A percentile compares a stretch with the other conserved stretches of the same genome.
Evolutionary conservation across 805 yeast species (phyloP).

Genomic region (Teunomyces funiuensis): DNA sequence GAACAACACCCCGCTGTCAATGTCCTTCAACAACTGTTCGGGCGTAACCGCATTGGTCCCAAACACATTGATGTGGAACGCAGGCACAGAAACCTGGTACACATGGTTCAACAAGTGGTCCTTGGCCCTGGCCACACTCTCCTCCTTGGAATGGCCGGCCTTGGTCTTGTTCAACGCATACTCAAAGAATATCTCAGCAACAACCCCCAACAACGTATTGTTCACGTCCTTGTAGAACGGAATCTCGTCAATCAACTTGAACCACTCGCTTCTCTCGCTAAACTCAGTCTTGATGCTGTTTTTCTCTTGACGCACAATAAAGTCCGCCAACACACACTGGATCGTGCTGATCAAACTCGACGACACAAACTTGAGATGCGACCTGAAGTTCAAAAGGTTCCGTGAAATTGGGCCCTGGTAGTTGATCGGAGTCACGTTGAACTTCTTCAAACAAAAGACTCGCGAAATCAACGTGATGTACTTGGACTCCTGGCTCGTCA

Average conservation of each 20-base stretch:
- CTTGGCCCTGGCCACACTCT: slow-evolving; percentile 23
- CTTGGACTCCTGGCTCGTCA: slow-evolving; percentile 42
- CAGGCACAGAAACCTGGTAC: slow-evolving; percentile 36
- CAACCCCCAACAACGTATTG: slow-evolving; percentile 62
- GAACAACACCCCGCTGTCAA: slow-evolving; percentile 31
- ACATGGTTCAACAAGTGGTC: slow-evolving; percentile 37
- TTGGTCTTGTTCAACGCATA: slow-evolving; percentile 31
- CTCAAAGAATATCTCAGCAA: slow-evolving; percentile 55
- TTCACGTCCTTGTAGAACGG: slow-evolving; percentile 63
- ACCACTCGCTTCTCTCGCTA: slow-evolving; percentile 55
- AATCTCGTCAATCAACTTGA: slow-evolving; percentile 48
- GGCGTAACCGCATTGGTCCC: slow-evolving; percentile 40
- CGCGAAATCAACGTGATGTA: slow-evolving; percentile 35
- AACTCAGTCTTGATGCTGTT: slow-evolving; percentile 49
- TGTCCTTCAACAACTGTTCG: slow-evolving; percentile 30
- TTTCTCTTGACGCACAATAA: slow-evolving; percentile 45
- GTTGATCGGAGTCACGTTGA: slow-evolving; percentile 44
- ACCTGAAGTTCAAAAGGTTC: slow-evolving; percentile 63
- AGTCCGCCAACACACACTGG: slow-evolving; percentile 50
- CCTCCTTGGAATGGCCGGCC: slow-evolving; percentile 24
- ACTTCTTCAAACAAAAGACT: slow-evolving; percentile 35
- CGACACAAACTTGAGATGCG: slow-evolving; percentile 56
- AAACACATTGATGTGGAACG: slow-evolving; percentile 42
- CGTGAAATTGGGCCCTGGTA: slow-evolving; percentile 69
- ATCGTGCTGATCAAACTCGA: slow-evolving; percentile 52